These are phyloP conservation scores for Penicillium atrosanguineum DNA, from an alignment of 495 filamentous ascomycete species.

Conservation along the genomic window DNA sequence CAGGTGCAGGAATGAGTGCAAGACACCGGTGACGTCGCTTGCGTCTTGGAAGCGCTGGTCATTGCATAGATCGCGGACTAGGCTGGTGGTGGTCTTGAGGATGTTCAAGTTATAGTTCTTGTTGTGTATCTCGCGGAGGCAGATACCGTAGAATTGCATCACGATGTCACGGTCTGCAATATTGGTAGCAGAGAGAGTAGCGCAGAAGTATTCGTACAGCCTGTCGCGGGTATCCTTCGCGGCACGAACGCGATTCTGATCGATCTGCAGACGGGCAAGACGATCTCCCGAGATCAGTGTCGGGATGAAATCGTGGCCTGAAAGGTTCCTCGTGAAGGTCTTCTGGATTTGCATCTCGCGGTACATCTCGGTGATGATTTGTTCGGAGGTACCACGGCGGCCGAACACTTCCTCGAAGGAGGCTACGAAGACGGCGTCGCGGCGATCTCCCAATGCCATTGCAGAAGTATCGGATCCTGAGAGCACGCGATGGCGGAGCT, in stretches of 20 bases:
- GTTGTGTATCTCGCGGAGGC: conserved; percentile 46
- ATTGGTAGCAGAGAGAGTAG: conserved; percentile 45
- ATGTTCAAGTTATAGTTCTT: conserved; percentile 39
- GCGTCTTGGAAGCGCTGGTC: conserved; percentile 47
- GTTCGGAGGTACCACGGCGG: conserved; percentile 39
- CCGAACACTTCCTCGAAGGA: conserved; percentile 54
- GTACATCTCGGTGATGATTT: conserved; percentile 56
- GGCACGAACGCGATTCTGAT: conserved; percentile 43
- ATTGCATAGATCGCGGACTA: conserved; percentile 43
- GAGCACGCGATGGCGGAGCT: conserved; percentile 56
- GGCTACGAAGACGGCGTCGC: conserved; percentile 58
- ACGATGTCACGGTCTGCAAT: conserved; percentile 38
- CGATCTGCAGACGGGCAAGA: conserved; percentile 49
- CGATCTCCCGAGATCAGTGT: conserved; percentile 50
- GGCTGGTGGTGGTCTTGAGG: conserved; percentile 37
- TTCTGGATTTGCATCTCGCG: conserved; percentile 59
- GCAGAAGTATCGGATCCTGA: conserved; percentile 38
- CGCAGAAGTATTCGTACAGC: conserved; percentile 55
- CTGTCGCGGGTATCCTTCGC: conserved; percentile 47
- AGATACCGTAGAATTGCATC: conserved; percentile 48
- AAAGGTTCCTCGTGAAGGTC: conserved; percentile 48
- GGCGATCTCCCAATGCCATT: conserved; percentile 27
- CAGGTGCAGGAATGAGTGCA: conserved; percentile 56
- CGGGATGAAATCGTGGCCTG: conserved; percentile 45
- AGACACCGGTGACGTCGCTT: conserved; percentile 49